Evolutionary conservation across 2,329 filamentous ascomycete species (phyloP).

Genomic region (Clarireedia homoeocarpa): DNA sequence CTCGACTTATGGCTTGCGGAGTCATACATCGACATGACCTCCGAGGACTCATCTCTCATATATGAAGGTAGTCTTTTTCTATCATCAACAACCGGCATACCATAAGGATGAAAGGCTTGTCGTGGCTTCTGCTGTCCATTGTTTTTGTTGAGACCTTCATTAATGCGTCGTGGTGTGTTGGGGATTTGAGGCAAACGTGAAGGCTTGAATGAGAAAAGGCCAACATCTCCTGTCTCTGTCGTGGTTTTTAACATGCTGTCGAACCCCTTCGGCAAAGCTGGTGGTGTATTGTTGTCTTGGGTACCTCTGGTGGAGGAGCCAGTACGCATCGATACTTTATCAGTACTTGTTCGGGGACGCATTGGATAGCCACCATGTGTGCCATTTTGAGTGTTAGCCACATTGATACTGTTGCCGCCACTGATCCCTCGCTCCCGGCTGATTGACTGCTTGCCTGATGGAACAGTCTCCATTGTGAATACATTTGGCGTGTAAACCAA

Average conservation of each 20-base stretch:
- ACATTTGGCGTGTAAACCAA: slow-evolving; percentile 4
- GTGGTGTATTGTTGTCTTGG: slow-evolving; percentile 31
- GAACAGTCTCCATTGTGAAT: slow-evolving; percentile 21
- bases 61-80: slow-evolving; percentile 40
- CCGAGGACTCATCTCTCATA: slow-evolving; percentile 40
- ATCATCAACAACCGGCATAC: slow-evolving; percentile 32
- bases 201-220: slow-evolving; percentile 48
- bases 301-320: slow-evolving; percentile 36
- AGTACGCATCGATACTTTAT: slow-evolving; percentile 12
- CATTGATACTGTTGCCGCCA: neutral
- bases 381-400: neutral
- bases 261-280: slow-evolving; percentile 44
- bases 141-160: slow-evolving; percentile 13
- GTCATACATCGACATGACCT: slow-evolving; percentile 48
- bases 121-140: slow-evolving; percentile 14
- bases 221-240: slow-evolving; percentile 59
- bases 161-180: slow-evolving; percentile 18
- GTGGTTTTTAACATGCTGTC: slow-evolving; percentile 59
- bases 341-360: slow-evolving; percentile 15
- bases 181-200: slow-evolving; percentile 24
- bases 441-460: slow-evolving; percentile 8
- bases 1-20: slow-evolving; percentile 40
- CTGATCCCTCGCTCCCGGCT: slow-evolving; percentile 1
- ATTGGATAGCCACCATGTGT: slow-evolving; percentile 6
- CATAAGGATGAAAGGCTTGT: slow-evolving; percentile 20